Base-by-base conservation (phyloP, 2,329 filamentous ascomycete genomes). In the Bipolaris victoriae region DNA sequence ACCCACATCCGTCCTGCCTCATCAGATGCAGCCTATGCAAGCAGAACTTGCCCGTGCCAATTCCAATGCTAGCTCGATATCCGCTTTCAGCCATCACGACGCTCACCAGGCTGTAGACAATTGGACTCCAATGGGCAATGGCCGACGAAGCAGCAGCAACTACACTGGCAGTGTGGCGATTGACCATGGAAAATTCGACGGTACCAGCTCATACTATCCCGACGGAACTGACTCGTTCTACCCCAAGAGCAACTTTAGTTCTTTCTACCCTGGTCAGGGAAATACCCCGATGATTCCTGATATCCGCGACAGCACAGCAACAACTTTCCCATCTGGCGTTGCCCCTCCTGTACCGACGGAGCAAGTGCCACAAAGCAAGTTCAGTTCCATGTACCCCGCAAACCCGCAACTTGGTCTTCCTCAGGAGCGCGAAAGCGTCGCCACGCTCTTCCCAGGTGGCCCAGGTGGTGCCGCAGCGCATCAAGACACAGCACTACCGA, bases 281-380 rank as follows among this genome's bases (percentile, higher is more conserved):
- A 1, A 69, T 15, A 45, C 60, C 16, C 79, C 36, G 86, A 86
- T 41, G 69, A 75, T 86, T 4, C 88, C 86, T 61, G 87, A 88
- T 22, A 83, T 88, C 43, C 87, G 88, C 1, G 85, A 86, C 41
- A 90, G 87, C 63, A 81, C 71, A 29, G 66, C 67, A 39, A 76
- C 72, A 18, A 66, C 70, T 60, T 33, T 76, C 76, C 5, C 55
- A 54, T 57, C 61, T 13, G 66, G 64, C 7, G 63, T 64, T 29
- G 57, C 61, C 29, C 57, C 62, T 31, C 49, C 57, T 37, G 64
- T 64, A 33, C 62, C 60, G 1, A 22, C 41, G 13, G 61, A 64
- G 1, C 60, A 63, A 2, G 57, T 61, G 57, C 61, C 66, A 3
- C 59, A 58, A 57, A 67, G 64, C 61, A 65, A 63, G 49, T 67